Evolutionary conservation across 768 basidiomycete genomes (phyloP), one percentile per base, ranked within the genome.

Genomic region (Trametes cinnabarina): DNA sequence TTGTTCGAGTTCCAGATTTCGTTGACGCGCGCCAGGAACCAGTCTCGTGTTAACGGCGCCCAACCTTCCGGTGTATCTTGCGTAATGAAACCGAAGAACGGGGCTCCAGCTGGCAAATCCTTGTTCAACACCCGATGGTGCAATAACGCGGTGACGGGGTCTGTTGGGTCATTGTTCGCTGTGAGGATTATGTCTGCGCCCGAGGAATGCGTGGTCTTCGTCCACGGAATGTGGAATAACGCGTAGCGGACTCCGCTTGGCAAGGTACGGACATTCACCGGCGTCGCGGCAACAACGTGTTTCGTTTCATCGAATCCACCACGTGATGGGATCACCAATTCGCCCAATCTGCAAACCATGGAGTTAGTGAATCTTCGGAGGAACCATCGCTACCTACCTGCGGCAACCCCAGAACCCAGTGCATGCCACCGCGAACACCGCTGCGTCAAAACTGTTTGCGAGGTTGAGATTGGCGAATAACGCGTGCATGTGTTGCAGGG

Each of bases 341-440:
- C 60, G 8, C 67, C 65, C 2, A 66, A 48, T n/a, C n/a, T n/a
- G n/a, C n/a, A n/a, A n/a, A n/a, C n/a, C n/a, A n/a, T n/a, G n/a
- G n/a, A n/a, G n/a, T n/a, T n/a, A n/a, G n/a, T n/a, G n/a, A n/a
- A n/a, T n/a, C n/a, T n/a, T n/a, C n/a, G n/a, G n/a, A n/a, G n/a
- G n/a, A n/a, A n/a, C n/a, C n/a, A n/a, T n/a, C n/a, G n/a, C n/a
- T n/a, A n/a, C n/a, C n/a, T n/a, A n/a, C 17, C 63, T 54, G 7
- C 71, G 66, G 46, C 71, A 73, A 2, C 65, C 61, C 69, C 71
- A 77, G 51, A 78, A 79, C 3, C 74, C 69, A 0, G 64, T 51
- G 1, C 57, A 34, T 0, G 77, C 75, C 2, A 68, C 35, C 0
- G 77, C 76, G 67, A 69, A 77, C 9, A 76, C 40, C 0, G 75